These are phyloP conservation scores for Pythium biforme DNA, from an alignment of 352 stramenopile genomes.

Conservation along the genomic window DNA sequence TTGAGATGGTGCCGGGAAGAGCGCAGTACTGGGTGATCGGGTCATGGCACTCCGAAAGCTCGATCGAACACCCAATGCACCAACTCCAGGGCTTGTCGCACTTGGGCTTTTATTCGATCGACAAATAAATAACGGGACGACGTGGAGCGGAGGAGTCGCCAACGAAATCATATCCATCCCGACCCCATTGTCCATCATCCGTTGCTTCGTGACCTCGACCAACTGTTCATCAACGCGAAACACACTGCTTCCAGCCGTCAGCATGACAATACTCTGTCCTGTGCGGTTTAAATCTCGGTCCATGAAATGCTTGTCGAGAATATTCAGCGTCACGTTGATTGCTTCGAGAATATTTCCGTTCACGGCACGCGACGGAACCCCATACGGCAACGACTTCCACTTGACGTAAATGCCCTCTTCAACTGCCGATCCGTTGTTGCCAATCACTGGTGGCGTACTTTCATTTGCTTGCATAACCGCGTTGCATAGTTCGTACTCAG, in stretches of 20 bases:
- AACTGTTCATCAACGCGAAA: conserved; percentile 95
- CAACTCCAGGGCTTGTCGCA: background rate
- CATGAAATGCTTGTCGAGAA: conserved; percentile 98
- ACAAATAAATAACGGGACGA: conserved; percentile 97
- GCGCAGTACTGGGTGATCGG: conserved; percentile 1
- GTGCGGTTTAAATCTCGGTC: conserved; percentile 95
- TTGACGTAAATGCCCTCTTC: conserved; percentile 35
- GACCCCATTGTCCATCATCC: conserved; percentile 99
- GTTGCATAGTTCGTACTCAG: conserved; percentile 56
- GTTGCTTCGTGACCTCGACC: conserved; percentile 95
- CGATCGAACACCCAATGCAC: background rate
- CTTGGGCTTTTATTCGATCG: conserved; percentile 2
- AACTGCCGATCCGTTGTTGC: background rate
- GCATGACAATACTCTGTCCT: conserved; percentile 95
- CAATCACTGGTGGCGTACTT: background rate
- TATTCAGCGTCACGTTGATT: conserved; percentile 98
- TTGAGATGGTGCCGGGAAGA: background rate
- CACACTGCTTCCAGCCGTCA: conserved; percentile 95
- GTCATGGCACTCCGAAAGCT: background rate
- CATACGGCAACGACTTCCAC: conserved; percentile 57
- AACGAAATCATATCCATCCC: conserved; percentile 98
- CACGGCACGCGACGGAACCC: conserved; percentile 88
- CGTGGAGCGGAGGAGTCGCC: conserved; percentile 93
- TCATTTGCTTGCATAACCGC: background rate
- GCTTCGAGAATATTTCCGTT: conserved; percentile 98